phyloP scores from a whole-genome alignment of 2,329 filamentous ascomycete genomes.

The Daldinia eschscholtzii region DNA sequence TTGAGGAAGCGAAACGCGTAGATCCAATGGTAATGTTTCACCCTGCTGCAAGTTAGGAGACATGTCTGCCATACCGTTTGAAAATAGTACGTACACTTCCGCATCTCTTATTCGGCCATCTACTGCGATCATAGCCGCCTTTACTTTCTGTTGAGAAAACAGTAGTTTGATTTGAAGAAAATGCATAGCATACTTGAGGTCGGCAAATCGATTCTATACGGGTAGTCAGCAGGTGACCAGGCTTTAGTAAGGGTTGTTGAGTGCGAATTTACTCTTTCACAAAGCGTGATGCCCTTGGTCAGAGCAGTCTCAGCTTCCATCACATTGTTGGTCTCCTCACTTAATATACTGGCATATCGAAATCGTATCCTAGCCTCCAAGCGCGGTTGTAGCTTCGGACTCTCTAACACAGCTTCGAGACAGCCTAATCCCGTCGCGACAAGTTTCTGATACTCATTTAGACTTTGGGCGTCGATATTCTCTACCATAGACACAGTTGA shows the following conservation, averaged over 20 bases:
- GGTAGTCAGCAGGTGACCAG: constrained; percentile 47
- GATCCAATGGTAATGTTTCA: constrained; percentile 77
- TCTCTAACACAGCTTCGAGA: constrained; percentile 76
- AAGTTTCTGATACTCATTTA: constrained; percentile 78
- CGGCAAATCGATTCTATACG: constrained; percentile 66
- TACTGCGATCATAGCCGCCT: constrained; percentile 78
- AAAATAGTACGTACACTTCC: constrained; percentile 65
- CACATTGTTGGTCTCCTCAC: constrained; percentile 81
- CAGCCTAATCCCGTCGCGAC: constrained; percentile 80
- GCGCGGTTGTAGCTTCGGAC: constrained; percentile 70
- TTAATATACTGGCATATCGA: constrained; percentile 77
- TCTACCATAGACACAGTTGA: constrained; percentile 64
- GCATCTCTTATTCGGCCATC: constrained; percentile 78
- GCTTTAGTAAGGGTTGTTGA: not conserved
- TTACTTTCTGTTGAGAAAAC: constrained; percentile 74
- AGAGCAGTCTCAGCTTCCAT: constrained; percentile 79
- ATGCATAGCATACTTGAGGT: constrained; percentile 83
- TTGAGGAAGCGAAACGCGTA: constrained; percentile 83
- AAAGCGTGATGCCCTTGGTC: constrained; percentile 77
- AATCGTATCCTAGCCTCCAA: constrained; percentile 77
- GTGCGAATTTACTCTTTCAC: constrained; percentile 67
- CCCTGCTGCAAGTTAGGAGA: constrained; percentile 51
- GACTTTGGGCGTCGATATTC: constrained; percentile 62
- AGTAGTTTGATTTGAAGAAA: constrained; percentile 78
- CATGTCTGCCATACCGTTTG: constrained; percentile 9